phyloP scores from a whole-genome alignment of 441 rosid genomes.

The Gossypium gossypioides region DNA sequence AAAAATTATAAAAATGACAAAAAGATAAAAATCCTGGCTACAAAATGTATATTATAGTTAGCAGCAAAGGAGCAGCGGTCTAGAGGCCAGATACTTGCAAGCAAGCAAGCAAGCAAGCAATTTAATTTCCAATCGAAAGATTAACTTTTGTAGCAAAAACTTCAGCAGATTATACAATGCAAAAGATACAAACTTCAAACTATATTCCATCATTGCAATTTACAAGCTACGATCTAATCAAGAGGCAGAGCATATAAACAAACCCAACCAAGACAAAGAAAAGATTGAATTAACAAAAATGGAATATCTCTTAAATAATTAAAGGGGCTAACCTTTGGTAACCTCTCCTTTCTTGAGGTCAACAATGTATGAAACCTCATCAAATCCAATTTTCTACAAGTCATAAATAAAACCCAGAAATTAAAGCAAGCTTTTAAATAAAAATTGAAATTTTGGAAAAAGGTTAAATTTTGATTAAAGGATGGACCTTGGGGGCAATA shows the following conservation, averaged over 20 bases:
- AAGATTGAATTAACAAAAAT: neutral
- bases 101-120: neutral
- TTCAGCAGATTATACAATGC: neutral
- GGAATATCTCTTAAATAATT: neutral
- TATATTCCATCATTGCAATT: neutral
- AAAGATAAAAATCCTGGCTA: neutral
- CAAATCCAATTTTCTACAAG: slow-evolving; percentile 71
- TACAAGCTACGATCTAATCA: neutral
- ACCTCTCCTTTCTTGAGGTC: slow-evolving; percentile 92
- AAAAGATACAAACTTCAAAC: neutral
- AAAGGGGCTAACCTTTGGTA: slow-evolving; percentile 47
- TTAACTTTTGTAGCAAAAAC: neutral
- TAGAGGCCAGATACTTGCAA: neutral
- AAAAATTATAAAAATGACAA: neutral
- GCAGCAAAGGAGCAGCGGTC: neutral
- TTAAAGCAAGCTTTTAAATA: neutral
- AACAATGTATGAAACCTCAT: slow-evolving; percentile 60
- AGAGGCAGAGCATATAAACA: neutral
- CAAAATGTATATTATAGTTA: neutral
- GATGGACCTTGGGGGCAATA: slow-evolving; percentile 63
- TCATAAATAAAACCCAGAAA: neutral
- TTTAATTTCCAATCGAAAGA: neutral
- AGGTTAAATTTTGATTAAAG: neutral
- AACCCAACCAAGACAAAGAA: neutral
- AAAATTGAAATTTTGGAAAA: neutral